Evolutionary conservation across 108 stramenopile species (phyloP).

Genomic region (Cyclostephanos invisitatus): DNA sequence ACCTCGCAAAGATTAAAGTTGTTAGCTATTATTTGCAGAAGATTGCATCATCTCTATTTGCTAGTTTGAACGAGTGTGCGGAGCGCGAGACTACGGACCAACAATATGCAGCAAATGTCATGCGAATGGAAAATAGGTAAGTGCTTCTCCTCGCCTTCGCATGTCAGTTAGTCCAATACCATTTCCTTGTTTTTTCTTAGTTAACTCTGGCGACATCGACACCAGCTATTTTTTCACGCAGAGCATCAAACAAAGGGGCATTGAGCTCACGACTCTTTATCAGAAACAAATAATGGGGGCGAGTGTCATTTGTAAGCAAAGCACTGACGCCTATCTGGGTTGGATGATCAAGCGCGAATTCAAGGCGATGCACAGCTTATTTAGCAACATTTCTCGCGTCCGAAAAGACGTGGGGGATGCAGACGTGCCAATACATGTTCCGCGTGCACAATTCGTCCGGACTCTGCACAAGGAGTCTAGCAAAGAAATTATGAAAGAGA

Average conservation of each 20-base stretch:
- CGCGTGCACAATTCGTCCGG: conserved; percentile 76
- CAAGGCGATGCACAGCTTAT: conserved; percentile 84
- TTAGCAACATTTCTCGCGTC: conserved; percentile 81
- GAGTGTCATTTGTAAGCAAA: conserved; percentile 80
- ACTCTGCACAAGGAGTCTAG: conserved; percentile 86
- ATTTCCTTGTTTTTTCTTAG: too few relatives aligned
- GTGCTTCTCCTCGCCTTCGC: too few relatives aligned
- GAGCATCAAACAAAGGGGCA: conserved; percentile 73
- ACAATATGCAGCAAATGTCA: conserved; percentile 85
- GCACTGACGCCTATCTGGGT: conserved; percentile 88
- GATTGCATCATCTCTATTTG: conserved; percentile 84
- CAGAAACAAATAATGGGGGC: conserved; percentile 81
- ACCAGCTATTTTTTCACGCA: conserved; percentile 79
- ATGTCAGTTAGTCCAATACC: too few relatives aligned
- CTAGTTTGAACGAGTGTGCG: conserved; percentile 74
- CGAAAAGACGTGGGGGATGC: conserved; percentile 82
- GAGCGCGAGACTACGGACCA: conserved; percentile 83
- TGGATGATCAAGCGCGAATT: conserved; percentile 94
- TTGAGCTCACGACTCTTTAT: conserved; percentile 67
- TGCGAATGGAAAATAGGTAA: conserved; percentile 84
- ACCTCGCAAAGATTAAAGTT: conserved; percentile 84
- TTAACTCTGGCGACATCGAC: too few relatives aligned
- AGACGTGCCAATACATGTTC: conserved; percentile 83
- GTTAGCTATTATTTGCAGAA: conserved; percentile 85
- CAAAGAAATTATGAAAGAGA: conserved; percentile 83